Evolutionary conservation across 306 rosid genomes (phyloP), one percentile per base, ranked within the genome.

Genomic region (Vigna reflexopilosa): DNA sequence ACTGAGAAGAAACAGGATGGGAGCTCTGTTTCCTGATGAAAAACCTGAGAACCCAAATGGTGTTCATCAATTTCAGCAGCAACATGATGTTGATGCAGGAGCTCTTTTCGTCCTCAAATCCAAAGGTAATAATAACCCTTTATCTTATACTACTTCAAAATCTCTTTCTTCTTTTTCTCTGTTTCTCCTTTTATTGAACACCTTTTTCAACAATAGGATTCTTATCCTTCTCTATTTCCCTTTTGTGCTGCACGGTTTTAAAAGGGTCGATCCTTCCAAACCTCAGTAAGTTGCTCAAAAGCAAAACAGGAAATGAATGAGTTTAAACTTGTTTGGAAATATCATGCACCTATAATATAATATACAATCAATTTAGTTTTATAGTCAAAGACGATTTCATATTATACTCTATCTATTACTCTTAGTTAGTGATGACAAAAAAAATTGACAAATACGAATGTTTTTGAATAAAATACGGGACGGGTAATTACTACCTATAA

Each of bases 31-130:
- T 50, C 81, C 87, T 51, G 36, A 80, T 36, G 83, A 77, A 77
- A 78, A 17, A 75, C 42, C 16, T 68, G 83, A 85, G 40, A 81
- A 47, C n/a, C 64, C 73, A 44, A 77, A 81, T 56, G 68, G 3
- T 58, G 70, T 54, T 11, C 75, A 69, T 40, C 82, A 74, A 11
- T 63, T 58, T 58, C 42, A 64, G 16, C 55, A 19, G 20, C 64
- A 75, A 20, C 72, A 64, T 13, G 82, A 86, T 36, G 76, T 82
- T 10, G 97, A 93, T 73, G 97, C 96, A 2, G 97, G 96, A 17
- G 97, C 97, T 67, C 86, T 83, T 63, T 93, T 93, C 84, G 97
- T 93, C 66, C 97, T 93, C 63, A 91, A 93, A 83, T 90, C 97
- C 58, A 89, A 84, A 90, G 97, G 94, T 92, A 34, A 0, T 59